Evolutionary conservation across 176 grass and related monocot genomes (phyloP), one percentile per base, ranked within the genome.

Genomic region (Musa itinerans): DNA sequence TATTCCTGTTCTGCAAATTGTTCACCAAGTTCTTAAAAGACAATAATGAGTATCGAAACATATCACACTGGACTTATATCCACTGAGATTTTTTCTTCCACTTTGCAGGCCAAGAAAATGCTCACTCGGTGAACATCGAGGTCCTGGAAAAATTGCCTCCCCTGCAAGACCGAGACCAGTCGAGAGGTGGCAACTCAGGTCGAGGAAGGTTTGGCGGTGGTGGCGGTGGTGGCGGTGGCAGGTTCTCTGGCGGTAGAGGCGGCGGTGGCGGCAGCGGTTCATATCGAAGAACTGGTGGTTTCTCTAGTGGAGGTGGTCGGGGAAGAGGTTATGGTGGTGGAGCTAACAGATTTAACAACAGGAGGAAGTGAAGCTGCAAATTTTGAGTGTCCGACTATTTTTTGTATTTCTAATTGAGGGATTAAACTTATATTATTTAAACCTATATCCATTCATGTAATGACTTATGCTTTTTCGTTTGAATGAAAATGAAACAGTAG

Each of bases 101-200:
- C 52, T 10, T 80, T 15, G 54, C 73, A 99, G 96, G 80, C n/a
- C 74, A 88, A 10, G 79, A 95, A 64, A 99, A 83, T 3, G 96
- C 84, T 0, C 48, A 86, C 21, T 87, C 85, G 69, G 83, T 89
- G 43, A 86, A 89, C 50, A 72, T 99, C 22, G 91, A 95, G 80
- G 89, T 95, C 76, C 59, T 92, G 74, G 83, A 84, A 71, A 76
- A 79, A 16, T 19, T 99, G 83, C 96, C 96, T 73, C 79, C 89
- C 10, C 82, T 99, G 86, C 91, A 99, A 86, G 91, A 92, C 21
- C 89, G 64, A 56, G 89, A 99, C 0, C 81, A 92, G 24, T 58
- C n/a, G 14, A 72, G 54, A 73, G 78, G 78, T 63, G 82, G 86
- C 9, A 83, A 72, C 63, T 68, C 34, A 3, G 81, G 85, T 0